Percentiles rank a stretch among this genome's conserved stretches.
Evolutionary conservation across 2,329 filamentous ascomycete species (phyloP).

Genomic region (Penicillium polonicum): DNA sequence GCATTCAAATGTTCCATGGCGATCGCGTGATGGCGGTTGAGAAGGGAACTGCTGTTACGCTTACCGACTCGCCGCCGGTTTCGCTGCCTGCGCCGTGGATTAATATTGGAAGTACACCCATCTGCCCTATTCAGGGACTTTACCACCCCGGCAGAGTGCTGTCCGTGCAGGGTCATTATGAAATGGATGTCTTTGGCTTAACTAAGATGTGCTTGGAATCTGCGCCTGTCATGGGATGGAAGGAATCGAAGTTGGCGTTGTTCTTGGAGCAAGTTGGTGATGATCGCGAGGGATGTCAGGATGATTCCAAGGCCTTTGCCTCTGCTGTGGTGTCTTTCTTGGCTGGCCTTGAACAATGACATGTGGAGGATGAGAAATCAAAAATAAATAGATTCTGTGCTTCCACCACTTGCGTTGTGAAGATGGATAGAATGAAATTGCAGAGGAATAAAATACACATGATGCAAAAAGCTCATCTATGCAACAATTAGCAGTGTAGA

Average conservation of each 20-base stretch:
- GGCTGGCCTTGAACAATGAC: slow-evolving; percentile 23
- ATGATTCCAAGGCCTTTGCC: slow-evolving; percentile 26
- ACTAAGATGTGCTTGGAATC: slow-evolving; percentile 26
- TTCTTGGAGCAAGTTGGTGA: slow-evolving; percentile 27
- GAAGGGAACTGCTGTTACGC: slow-evolving; percentile 17
- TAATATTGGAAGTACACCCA: slow-evolving; percentile 26
- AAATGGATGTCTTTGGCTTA: slow-evolving; percentile 27
- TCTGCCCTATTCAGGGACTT: slow-evolving; percentile 27
- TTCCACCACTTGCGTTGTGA: not conserved
- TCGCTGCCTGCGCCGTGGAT: slow-evolving; percentile 26
- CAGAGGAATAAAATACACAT: not conserved
- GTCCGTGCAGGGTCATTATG: slow-evolving; percentile 27
- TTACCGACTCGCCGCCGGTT: slow-evolving; percentile 22
- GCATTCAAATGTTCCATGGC: slow-evolving; percentile 29
- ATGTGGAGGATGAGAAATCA: not conserved
- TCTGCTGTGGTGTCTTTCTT: slow-evolving; percentile 26
- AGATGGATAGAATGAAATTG: not conserved
- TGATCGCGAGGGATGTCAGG: slow-evolving; percentile 19
- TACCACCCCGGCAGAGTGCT: slow-evolving; percentile 25
- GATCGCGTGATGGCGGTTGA: slow-evolving; percentile 27
- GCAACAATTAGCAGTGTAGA: not conserved
- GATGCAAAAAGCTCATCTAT: not conserved
- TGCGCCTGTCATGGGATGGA: slow-evolving; percentile 24
- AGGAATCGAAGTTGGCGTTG: slow-evolving; percentile 24
- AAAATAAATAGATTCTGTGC: not conserved